Conservation (phyloP, 2,329 filamentous ascomycete species). For the Reticulascus tulasneorum region DNA sequence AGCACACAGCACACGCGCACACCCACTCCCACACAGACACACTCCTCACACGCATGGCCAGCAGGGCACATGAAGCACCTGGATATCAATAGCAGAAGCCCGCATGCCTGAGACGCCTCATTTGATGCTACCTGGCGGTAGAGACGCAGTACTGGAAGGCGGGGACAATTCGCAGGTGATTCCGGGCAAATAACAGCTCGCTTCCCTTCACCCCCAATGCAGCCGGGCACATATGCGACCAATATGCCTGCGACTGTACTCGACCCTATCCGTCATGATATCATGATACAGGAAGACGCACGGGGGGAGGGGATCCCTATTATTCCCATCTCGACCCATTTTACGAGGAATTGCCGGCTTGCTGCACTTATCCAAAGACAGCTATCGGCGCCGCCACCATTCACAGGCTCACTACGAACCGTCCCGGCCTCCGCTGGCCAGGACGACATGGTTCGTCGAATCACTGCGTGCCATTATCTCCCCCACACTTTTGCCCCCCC, state of each 20-base stretch:
- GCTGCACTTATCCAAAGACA: conserved; percentile 5
- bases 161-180: too few species aligned
- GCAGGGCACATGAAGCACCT: conserved; percentile 5
- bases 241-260: conserved; percentile 9
- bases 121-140: neutral
- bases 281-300: conserved; percentile 15
- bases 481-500: too few species aligned
- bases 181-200: too few species aligned
- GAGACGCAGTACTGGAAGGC: conserved; percentile 1
- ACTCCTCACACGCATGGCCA: conserved; percentile 8
- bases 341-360: too few species aligned
- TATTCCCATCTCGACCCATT: too few species aligned
- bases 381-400: conserved; percentile 6
- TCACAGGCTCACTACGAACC: too few species aligned
- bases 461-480: conserved; percentile 6
- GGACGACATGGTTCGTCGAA: conserved; percentile 4
- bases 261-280: conserved; percentile 14
- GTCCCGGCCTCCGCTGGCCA: too few species aligned
- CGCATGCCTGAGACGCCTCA: conserved; percentile 1
- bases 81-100: neutral
- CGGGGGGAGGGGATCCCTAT: too few species aligned
- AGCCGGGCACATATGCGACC: conserved; percentile 11
- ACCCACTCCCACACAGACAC: conserved; percentile 1
- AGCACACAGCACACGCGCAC: neutral
- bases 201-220: conserved; percentile 6